Percentiles rank a stretch among this genome's conserved stretches.
These are phyloP conservation scores for Dicorynia guianensis DNA, from an alignment of 306 rosid genomes.

Conservation along the genomic window DNA sequence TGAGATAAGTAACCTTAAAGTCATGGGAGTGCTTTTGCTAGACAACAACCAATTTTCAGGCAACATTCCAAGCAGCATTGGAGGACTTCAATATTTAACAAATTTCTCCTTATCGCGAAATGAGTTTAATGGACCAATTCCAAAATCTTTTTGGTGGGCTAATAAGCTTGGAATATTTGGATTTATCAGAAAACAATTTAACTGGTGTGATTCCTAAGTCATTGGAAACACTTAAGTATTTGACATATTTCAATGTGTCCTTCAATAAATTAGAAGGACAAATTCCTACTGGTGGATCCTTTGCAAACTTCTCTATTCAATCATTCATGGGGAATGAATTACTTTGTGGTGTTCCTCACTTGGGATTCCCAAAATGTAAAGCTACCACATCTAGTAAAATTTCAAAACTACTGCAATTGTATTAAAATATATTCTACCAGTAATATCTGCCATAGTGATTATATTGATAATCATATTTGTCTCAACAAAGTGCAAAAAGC, in stretches of 20 bases:
- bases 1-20: neutral
- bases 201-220: too few relatives aligned
- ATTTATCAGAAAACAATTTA: neutral
- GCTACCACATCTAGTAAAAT: too few relatives aligned
- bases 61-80: neutral
- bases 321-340: slow-evolving; percentile 43
- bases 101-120: neutral
- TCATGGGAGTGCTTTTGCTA: neutral
- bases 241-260: too few relatives aligned
- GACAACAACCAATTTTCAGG: neutral
- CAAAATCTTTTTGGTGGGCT: slow-evolving; percentile 37
- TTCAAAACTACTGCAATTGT: neutral
- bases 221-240: too few relatives aligned
- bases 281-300: slow-evolving; percentile 1
- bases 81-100: neutral
- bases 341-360: slow-evolving; percentile 37
- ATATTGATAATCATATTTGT: neutral
- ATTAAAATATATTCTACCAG: neutral
- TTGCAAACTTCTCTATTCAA: slow-evolving; percentile 25
- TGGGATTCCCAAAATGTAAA: slow-evolving; percentile 36
- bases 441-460: neutral
- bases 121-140: slow-evolving; percentile 8
- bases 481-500: neutral
- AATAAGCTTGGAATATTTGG: neutral
- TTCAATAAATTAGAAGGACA: too few relatives aligned